A percentile compares a stretch with the other conserved stretches of the same genome.
Evolutionary conservation across 257 asterid genomes (phyloP).

Genomic region (Cordia subcordata): DNA sequence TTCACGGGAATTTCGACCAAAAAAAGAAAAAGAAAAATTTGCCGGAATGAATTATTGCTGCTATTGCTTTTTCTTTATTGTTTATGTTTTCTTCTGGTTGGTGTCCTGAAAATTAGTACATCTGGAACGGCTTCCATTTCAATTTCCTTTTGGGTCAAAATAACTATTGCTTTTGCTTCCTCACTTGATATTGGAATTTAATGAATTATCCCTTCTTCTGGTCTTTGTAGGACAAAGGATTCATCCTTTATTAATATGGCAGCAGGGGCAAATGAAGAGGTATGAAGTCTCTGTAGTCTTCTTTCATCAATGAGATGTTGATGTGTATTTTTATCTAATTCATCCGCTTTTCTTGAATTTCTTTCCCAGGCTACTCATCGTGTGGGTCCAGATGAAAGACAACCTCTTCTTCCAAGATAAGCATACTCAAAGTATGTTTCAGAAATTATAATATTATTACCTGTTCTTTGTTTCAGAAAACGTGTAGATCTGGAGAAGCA

Average conservation of each 20-base stretch:
- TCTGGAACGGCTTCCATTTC: too few relatives aligned
- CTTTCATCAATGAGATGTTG: too few relatives aligned
- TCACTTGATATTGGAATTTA: neutral
- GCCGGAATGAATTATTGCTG: too few relatives aligned
- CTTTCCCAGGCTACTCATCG: constrained; percentile 65
- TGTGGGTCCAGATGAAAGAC: constrained; percentile 63
- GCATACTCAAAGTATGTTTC: constrained; percentile 1
- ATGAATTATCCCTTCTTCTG: neutral
- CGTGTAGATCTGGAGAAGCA: too few relatives aligned
- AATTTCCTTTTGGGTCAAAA: neutral
- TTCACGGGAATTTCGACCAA: too few relatives aligned
- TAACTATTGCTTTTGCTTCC: too few relatives aligned
- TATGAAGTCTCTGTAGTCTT: constrained; percentile 13
- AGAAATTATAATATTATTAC: constrained; percentile 2
- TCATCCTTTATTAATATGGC: constrained; percentile 71
- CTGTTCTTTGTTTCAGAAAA: neutral
- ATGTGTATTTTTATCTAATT: neutral
- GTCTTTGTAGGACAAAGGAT: constrained; percentile 55
- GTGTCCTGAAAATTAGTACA: too few relatives aligned
- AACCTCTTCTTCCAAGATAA: constrained; percentile 64
- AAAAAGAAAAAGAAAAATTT: too few relatives aligned
- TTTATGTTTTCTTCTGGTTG: too few relatives aligned
- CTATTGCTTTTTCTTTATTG: too few relatives aligned
- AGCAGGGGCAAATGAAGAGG: constrained; percentile 94
- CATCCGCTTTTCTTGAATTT: constrained; percentile 13